phyloP scores from a whole-genome alignment of 805 yeast genomes.

The Priceomyces carsonii region DNA sequence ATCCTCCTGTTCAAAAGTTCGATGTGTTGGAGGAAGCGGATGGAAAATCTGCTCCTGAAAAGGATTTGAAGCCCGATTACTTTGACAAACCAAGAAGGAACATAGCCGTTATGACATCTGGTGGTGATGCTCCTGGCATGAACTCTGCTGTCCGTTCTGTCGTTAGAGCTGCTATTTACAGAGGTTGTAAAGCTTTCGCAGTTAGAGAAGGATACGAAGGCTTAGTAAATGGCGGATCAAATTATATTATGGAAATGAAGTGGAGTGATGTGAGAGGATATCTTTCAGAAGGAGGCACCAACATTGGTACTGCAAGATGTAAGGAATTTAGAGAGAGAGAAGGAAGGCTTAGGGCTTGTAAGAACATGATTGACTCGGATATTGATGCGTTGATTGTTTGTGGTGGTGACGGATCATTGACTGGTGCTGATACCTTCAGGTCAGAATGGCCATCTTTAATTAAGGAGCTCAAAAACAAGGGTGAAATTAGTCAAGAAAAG shows the following conservation, averaged over 20 bases:
- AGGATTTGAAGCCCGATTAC: conserved; percentile 16
- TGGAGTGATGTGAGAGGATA: conserved; percentile 97
- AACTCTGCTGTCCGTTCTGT: conserved; percentile 95
- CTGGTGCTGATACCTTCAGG: conserved; percentile 96
- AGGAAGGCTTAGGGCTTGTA: conserved; percentile 83
- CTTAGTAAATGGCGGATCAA: conserved; percentile 79
- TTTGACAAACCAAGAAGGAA: conserved; percentile 38
- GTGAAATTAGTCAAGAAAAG: conserved; percentile 58
- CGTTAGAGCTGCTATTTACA: conserved; percentile 84
- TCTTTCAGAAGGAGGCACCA: conserved; percentile 90
- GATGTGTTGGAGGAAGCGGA: conserved; percentile 16
- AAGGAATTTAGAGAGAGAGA: conserved; percentile 78
- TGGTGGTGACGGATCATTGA: conserved; percentile 98
- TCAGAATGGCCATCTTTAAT: conserved; percentile 91
- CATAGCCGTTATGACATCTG: conserved; percentile 96
- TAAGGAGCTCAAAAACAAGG: conserved; percentile 61
- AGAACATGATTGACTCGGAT: conserved; percentile 80
- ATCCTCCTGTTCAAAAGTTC: conserved; percentile 41
- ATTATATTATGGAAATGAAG: conserved; percentile 67
- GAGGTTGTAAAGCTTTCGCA: conserved; percentile 88
- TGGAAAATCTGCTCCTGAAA: conserved; percentile 16
- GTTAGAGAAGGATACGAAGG: conserved; percentile 96
- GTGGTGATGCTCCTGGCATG: conserved; percentile 99
- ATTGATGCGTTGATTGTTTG: conserved; percentile 94
- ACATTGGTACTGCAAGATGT: conserved; percentile 95